Evolutionary conservation across 805 yeast species (phyloP), one percentile per base, ranked within the genome.

Genomic region (Yarrowia porcina): DNA sequence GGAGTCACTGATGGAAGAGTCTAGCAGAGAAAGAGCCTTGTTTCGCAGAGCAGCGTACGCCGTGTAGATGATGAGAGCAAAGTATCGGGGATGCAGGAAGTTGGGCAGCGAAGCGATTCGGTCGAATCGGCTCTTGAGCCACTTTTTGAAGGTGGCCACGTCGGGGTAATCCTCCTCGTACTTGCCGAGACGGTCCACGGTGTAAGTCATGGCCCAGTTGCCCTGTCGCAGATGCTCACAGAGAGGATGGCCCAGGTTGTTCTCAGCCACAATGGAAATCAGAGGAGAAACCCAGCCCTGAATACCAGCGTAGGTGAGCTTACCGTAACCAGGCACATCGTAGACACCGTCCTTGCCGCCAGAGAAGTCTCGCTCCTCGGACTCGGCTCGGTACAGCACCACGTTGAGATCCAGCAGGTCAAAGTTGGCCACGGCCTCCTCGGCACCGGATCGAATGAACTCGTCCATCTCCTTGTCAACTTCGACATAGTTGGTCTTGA

Each of bases 201-300:
- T 77, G 72, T 83, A 89, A 69, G 90, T 97, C 35, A 91, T 76
- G 0, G 98, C 96, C 99, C 99, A 93, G 38, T 78, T 73, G 0
- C 98, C 98, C 17, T 80, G 79, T 68, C 98, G 80, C 65, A 93
- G 77, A 72, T 93, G 94, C 52, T 84, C 82, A 65, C 94, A 85
- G 25, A 92, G 66, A 0, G 97, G 92, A 70, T 90, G 96, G 0
- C 92, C 94, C 27, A 93, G 79, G 67, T 92, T 85, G 70, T 93
- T 93, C 41, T 77, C 75, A 71, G 79, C 77, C 23, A 91, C 85
- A 2, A 90, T 81, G 28, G 77, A 72, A 63, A 83, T 80, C 67
- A 93, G 74, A 1, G 85, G 86, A 0, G 90, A 79, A 49, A 85
- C 82, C 96, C 97, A 93, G 1, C 99, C 98, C 73, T 90, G 96